These are phyloP conservation scores for Pythium sp. DNA, from an alignment of 352 stramenopile species.

Conservation along the genomic window DNA sequence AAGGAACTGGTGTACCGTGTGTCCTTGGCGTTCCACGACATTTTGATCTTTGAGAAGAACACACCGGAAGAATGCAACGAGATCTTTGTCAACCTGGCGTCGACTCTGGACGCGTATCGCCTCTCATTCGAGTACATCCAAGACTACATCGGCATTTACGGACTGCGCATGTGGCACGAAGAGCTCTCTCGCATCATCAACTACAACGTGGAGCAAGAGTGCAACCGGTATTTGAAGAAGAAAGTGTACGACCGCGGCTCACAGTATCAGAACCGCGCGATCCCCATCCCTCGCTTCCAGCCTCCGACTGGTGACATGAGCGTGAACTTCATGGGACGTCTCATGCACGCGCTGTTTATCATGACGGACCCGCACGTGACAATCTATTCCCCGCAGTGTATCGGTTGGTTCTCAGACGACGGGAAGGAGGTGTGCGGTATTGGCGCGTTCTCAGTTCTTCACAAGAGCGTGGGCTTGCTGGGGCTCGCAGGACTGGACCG, in stretches of 20 bases:
- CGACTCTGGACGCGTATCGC: slow-evolving; percentile 88
- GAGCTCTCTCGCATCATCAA: slow-evolving; percentile 94
- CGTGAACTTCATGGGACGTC: slow-evolving; percentile 92
- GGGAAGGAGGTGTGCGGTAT: slow-evolving; percentile 88
- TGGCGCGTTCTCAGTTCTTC: slow-evolving; percentile 85
- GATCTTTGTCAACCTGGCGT: slow-evolving; percentile 81
- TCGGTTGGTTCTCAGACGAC: slow-evolving; percentile 90
- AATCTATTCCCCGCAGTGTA: slow-evolving; percentile 90
- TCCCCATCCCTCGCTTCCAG: slow-evolving; percentile 92
- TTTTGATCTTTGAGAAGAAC: slow-evolving; percentile 85
- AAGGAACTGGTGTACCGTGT: slow-evolving; percentile 93
- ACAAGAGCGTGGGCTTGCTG: slow-evolving; percentile 89
- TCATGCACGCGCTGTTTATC: slow-evolving; percentile 90
- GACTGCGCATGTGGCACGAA: slow-evolving; percentile 95
- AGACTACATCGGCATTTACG: slow-evolving; percentile 95
- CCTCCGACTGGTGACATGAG: slow-evolving; percentile 79
- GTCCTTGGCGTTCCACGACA: slow-evolving; percentile 83
- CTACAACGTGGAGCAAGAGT: slow-evolving; percentile 96
- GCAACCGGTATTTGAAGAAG: slow-evolving; percentile 94
- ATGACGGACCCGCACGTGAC: slow-evolving; percentile 91
- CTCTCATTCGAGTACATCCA: slow-evolving; percentile 94
- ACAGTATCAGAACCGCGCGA: slow-evolving; percentile 89
- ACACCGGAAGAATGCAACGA: slow-evolving; percentile 80
- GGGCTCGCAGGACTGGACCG: slow-evolving; percentile 91
- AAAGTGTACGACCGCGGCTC: slow-evolving; percentile 91